Base-by-base conservation (phyloP, 805 yeast genomes). In the Monosporozyma siamensis region DNA sequence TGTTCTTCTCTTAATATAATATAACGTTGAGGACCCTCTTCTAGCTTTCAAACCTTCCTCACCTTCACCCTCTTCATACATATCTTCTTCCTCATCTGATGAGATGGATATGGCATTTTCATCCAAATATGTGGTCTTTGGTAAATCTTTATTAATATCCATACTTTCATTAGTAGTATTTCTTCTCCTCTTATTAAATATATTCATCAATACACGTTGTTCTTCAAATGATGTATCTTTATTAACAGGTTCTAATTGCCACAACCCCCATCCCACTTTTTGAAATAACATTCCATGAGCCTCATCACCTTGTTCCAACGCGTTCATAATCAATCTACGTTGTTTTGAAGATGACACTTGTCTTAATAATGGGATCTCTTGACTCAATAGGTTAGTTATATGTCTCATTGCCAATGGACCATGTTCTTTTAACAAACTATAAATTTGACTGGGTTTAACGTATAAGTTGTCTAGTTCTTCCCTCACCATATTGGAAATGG, bases 201-300 rank as follows among this genome's bases (percentile, higher is more conserved):
- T 51, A 40, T 54, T 72, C 58, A 57, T 68, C 53, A 54, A 54
- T 56, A 59, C 72, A 66, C 71, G 58, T 62, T 72, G 53, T 53
- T 51, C 51, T n/a, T 47, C 49, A 40, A 69, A 46, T 9, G 38
- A 18, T 7, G 18, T 37, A 4, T 12, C 20, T n/a, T 26, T 22
- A 7, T 26, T 55, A 11, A 63, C 75, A 37, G 68, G 64, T 51
- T 78, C 71, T 2, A 88, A 92, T 22, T 53, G 46, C 97, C 97
- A 89, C 60, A 88, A 94, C 45, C 97, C 97, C 97, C 97, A 89
- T 14, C 97, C 96, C 22, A 89, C 85, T 65, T 89, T 89, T 56
- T 87, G 94, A 65, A 89, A 89, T n/a, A 81, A 74, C 29, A 82
- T 79, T 4, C 62, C 57, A 32, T 64, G 56, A 6, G 59, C 60